Base-by-base conservation (phyloP, 164 flowering plant species). In the Brasenia schreberi region DNA sequence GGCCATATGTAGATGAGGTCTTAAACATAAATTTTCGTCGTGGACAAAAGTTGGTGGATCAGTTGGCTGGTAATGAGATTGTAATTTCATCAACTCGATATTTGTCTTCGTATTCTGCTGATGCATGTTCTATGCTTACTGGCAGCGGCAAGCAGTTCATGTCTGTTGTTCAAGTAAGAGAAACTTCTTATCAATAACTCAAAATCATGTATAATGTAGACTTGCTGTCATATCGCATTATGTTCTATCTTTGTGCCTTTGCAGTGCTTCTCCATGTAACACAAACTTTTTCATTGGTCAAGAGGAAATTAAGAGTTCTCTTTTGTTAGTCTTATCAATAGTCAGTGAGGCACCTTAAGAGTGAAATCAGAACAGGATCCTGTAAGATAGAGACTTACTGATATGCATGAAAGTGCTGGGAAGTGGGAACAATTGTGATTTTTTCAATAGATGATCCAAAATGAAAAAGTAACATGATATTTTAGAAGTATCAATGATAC, bases 1-100 rank as follows among this genome's bases (percentile, higher is more conserved):
- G 81, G 19, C 97, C 96, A 16, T 94, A 85, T 65, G 70, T 91
- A 67, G 99, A 91, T 75, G 99, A 94, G 73, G 97, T 89, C 62
- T 68, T 94, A 19, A 97, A 94, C 72, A 74, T 81, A 81, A 94
- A 91, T 66, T 88, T 87, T 68, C 81, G 85, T 79, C 77, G 96
- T 67, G 96, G 90, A 33, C 81, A 93, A 77, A 87, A 75, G 77
- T 70, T 74, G 65, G 75, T 84, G 73, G 79, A 87, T 59, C 85
- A 89, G 56, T 70, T 85, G 67, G 82, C 68, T 6, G 92, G 74
- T 74, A 74, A 75, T 77, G 88, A 85, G 66, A 85, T 83, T 33
- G 71, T 68, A 71, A 64, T 83, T 64, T 74, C 68, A 2, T 68
- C 84, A 59, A 84, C 93, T 33, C 84, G 96, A 61, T 81, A 76